Base-by-base conservation (phyloP, 345 rosid genomes). In the Reutealis trisperma region DNA sequence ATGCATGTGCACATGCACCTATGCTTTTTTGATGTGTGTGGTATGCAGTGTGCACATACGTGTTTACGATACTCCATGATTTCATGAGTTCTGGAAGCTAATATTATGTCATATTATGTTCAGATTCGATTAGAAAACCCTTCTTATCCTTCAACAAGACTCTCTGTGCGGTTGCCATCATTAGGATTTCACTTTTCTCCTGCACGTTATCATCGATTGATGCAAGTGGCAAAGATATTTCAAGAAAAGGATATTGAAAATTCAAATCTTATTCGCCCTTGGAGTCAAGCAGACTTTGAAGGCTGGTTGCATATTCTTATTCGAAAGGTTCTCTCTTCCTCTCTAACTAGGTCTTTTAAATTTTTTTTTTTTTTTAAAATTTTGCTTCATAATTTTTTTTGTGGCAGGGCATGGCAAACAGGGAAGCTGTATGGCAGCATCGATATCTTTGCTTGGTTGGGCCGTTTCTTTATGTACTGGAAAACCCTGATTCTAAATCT, bases 141-240 rank as follows among this genome's bases (percentile, higher is more conserved):
- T 67, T 85, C 89, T 10, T 92, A 87, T 80, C 99, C 99, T 72
- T 90, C 99, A 75, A 93, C 92, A 78, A 85, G 98, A 79, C 81
- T 96, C 80, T 86, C 98, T 78, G 81, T 90, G 75, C 91, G 89
- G 79, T 78, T 96, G 81, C 99, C 99, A 5, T 92, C 98, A 41
- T 77, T 96, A 84, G 92, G 96, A 68, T 92, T 96, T 83, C 95
- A 96, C 86, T 92, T 96, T 86, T 96, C 99, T 80, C 99, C 99
- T 27, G 96, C 98, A 71, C 91, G 99, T 54, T 96, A 96, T 88
- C 99, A 96, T 82, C 87, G 99, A 83, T 83, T 96, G 85, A 96
- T 96, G 98, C 93, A 87, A 86, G 92, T 96, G 67, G 81, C 80
- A 63, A 90, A 93, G 87, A 87, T 93, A 49, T 92, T 96, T 82